phyloP scores from a whole-genome alignment of 2,329 filamentous ascomycete species.

The Beauveria sp. region DNA sequence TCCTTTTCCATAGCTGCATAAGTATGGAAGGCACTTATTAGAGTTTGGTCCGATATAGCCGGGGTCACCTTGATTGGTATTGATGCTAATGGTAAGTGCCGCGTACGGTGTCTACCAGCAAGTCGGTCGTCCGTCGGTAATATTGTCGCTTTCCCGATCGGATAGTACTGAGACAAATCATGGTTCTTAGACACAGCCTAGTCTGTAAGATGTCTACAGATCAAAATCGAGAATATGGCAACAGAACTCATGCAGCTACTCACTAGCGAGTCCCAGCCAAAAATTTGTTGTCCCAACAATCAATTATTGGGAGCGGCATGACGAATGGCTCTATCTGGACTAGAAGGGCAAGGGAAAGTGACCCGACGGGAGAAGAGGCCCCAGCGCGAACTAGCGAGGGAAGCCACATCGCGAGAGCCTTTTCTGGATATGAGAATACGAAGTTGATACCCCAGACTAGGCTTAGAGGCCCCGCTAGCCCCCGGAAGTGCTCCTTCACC shows the following conservation, averaged over 20 bases:
- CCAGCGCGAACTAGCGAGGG: not conserved
- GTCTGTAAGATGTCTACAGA: too few relatives aligned
- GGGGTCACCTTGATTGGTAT: not conserved
- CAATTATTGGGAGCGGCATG: too few relatives aligned
- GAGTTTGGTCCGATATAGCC: not conserved
- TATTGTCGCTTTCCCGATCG: not conserved
- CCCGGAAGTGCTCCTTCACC: not conserved
- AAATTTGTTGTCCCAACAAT: too few relatives aligned
- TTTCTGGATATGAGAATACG: not conserved
- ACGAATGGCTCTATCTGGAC: too few relatives aligned
- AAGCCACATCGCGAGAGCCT: not conserved
- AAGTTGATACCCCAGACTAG: not conserved
- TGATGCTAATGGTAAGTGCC: not conserved
- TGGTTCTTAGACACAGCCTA: not conserved
- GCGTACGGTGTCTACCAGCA: too few relatives aligned
- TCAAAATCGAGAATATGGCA: not conserved
- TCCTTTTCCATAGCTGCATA: not conserved
- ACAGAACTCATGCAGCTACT: too few relatives aligned
- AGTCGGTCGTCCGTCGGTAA: not conserved
- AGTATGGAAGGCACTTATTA: not conserved
- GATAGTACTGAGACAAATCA: too few relatives aligned
- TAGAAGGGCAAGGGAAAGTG: not conserved
- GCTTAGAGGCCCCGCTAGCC: not conserved
- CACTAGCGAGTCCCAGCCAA: too few relatives aligned
- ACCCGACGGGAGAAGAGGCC: not conserved